A percentile compares a stretch with the other conserved stretches of the same genome.
Conservation (phyloP, 768 basidiomycete genomes). For the Hydnum rufescens region DNA sequence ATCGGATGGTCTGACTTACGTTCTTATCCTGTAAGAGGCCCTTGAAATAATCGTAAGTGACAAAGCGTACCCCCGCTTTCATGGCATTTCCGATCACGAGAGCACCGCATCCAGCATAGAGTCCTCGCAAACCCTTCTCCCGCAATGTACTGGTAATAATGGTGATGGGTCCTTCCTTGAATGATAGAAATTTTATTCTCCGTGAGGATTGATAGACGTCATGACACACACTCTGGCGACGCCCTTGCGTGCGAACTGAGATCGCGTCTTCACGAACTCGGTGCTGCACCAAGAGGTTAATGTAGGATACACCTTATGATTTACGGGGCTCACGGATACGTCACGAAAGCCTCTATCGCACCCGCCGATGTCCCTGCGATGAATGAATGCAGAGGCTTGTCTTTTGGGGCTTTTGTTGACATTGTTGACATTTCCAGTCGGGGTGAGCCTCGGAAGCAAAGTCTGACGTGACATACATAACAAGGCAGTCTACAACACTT, state of each 20-base stretch:
- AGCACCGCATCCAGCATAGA: conserved; percentile 88
- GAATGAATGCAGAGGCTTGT: conserved; percentile 72
- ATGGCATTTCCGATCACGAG: conserved; percentile 76
- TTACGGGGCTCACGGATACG: not conserved
- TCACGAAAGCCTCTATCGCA: conserved; percentile 52
- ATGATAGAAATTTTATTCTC: too few species aligned
- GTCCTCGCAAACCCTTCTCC: conserved; percentile 54
- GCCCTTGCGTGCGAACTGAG: conserved; percentile 45
- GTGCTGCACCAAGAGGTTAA: conserved; percentile 33
- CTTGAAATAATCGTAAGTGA: conserved; percentile 90
- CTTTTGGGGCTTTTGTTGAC: conserved; percentile 26
- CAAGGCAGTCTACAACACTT: too few species aligned
- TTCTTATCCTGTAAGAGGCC: conserved; percentile 57
- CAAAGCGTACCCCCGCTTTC: conserved; percentile 92
- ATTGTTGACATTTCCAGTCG: not conserved
- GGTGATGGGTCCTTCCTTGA: conserved; percentile 39
- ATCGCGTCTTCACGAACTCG: conserved; percentile 84
- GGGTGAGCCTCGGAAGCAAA: too few species aligned
- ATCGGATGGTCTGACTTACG: conserved; percentile 25
- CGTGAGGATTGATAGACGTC: too few species aligned
- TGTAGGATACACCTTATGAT: not conserved
- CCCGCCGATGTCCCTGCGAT: conserved; percentile 86
- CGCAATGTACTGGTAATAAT: conserved; percentile 59
- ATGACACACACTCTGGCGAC: conserved; percentile 34
- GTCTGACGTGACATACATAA: too few species aligned